Base-by-base conservation (phyloP, 2,329 filamentous ascomycete genomes). In the Penicillium sp. region DNA sequence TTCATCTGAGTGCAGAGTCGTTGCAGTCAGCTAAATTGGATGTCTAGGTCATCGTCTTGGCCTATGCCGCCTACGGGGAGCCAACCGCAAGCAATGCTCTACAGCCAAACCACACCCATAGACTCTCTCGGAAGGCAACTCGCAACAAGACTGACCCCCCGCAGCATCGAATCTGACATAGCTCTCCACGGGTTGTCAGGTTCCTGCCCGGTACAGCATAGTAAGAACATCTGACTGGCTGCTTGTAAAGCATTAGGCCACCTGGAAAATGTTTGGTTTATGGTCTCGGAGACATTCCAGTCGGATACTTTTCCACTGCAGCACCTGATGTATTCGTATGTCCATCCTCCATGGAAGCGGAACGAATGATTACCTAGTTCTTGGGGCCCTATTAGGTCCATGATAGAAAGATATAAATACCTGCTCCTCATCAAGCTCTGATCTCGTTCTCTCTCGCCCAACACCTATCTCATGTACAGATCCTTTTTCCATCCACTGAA, bases 261-360 rank as follows among this genome's bases (percentile, higher is more conserved):
- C 31, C 31, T 31, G 31, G 31, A 31, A 31, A 31, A n/a, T 20
- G 5, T n/a, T 15, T 35, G 7, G 11, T 38, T 22, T 20, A 37
- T 45, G 41, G 31, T 47, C 52, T 5, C 62, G 66, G 64, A 68
- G 64, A 68, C 64, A 61, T 67, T 63, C n/a, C n/a, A n/a, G 5
- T 67, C 64, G 64, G 63, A 62, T 28, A 65, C 60, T 66, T 68
- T 65, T 65, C 55, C 25, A 28, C 4, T 28, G 43, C n/a, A 31
- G 31, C 22, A 5, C 39, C n/a, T 20, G 2, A 31, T 34, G 20
- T 20, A 20, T 20, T 20, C 20, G 20, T 20, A 20, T 14, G n/a
- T 15, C 47, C n/a, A 12, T 17, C 8, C n/a, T 35, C 28, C 34
- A 17, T 31, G 20, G 7, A 22, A 34, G 25, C 43, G 28, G 17